Evolutionary conservation across 2,329 filamentous ascomycete species (phyloP), one percentile per base, ranked within the genome.

Genomic region (Blumeria hordei): DNA sequence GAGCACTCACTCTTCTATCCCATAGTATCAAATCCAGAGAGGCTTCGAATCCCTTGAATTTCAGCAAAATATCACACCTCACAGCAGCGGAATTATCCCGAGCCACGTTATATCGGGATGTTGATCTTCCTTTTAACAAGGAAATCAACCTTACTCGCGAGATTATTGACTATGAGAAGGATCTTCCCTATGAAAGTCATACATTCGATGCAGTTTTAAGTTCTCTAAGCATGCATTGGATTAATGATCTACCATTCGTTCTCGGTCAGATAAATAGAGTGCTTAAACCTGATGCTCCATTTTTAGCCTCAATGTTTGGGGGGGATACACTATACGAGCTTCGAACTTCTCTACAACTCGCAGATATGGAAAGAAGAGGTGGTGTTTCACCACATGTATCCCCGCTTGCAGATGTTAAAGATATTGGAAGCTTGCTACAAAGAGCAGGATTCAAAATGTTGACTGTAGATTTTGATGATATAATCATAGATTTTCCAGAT

Each of bases 401-500:
- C 3, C 92, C 92, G 3, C 69, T 98, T 18, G 92, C 90, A 0
- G 88, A 98, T 67, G 87, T 95, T 9, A 76, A 85, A 16, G 93
- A 98, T 65, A 77, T 96, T 0, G 92, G 92, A 1, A 88, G 88
- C 1, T 70, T 98, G 55, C 70, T 98, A 58, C 84, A 85, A 61
- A 81, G 82, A 59, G 85, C 90, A 0, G 88, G 88, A 16, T 98
- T 96, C 72, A 93, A 88, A 68, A 83, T 98, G 72, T 73, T 96
- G 62, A 98, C 93, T 0, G 88, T 98, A 0, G 92, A 98, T 63
- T 82, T 98, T 12, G 93, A 98, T 68, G 92, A 98, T 68, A 93
- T 98, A 53, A 79, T 96, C 33, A 87, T 98, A 34, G 88, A 94
- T 66, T 98, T 88, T 65, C 92, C 92, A 0, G 80, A 90, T 68